Evolutionary conservation across 164 flowering plant genomes (phyloP), one percentile per base, ranked within the genome.

Genomic region (Vitis amurensis): DNA sequence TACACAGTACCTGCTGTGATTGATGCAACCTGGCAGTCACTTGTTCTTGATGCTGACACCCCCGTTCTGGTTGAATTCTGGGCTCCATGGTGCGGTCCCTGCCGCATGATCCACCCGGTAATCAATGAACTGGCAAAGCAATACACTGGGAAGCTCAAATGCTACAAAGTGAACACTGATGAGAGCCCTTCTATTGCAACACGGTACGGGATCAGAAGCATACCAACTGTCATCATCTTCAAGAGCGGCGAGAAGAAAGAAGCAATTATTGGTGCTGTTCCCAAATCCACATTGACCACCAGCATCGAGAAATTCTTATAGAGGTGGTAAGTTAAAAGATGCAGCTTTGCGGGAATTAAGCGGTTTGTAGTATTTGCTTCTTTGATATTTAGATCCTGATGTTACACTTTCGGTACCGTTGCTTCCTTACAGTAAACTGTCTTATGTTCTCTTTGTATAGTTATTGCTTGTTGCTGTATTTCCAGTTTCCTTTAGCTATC

Each of bases 71-170:
- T 94, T 68, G 97, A 90, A 75, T 94, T 94, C 75, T 91, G 96
- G 97, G 98, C 97, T 27, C 93, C 98, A 23, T 94, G 98, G 97
- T 94, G 98, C 67, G 98, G 98, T 0, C 98, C 98, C 7, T 92
- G 97, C 82, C 88, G 95, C 2, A 88, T 92, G 93, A 91, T 94
- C 71, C 91, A 86, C 66, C 97, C 97, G 1, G 74, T 88, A 17
- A 81, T 94, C 70, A 85, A 86, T 70, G 93, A 91, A 55, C 74
- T 94, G 58, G 78, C 97, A 19, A 77, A 76, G 73, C 71, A 86
- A 47, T 94, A 86, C 68, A 81, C 87, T 1, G 97, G 92, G 60
- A 94, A 89, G 80, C 86, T 94, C 52, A 89, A 84, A 56, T 92
- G 87, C 80, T 92, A 76, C 82, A 91, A 89, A 66, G 76, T 94